Evolutionary conservation across 2,329 filamentous ascomycete genomes (phyloP), one percentile per base, ranked within the genome.

Genomic region (Samsoniella hepiali): DNA sequence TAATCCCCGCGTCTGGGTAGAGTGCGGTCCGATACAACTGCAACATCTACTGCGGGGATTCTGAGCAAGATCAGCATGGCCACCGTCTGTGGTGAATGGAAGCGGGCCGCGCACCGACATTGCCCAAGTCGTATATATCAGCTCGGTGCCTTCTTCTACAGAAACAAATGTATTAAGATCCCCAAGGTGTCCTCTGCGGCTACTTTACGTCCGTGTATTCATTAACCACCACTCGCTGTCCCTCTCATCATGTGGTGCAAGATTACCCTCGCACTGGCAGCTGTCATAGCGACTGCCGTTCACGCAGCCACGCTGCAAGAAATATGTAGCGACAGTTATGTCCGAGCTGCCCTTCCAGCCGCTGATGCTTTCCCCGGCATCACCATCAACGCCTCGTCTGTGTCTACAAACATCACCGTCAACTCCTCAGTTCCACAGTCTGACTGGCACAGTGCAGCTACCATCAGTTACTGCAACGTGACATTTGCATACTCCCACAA

Each of bases 401-500:
- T 73, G 17, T 68, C 69, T n/a, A 69, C 68, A 2, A 65, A 65
- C n/a, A n/a, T 70, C 6, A 71, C 76, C 36, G 72, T 69, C 44
- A 77, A 76, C 61, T 64, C 66, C 38, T 72, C 72, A 6, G 68
- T 74, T 51, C 69, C 64, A 31, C 70, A 72, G 32, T 53, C 50
- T 6, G 59, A 67, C 17, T 72, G 69, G 71, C 72, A 67, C 62
- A 72, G 70, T 15, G 71, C 71, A 63, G 72, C 59, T 27, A 72
- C 65, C 11, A 74, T 72, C 66, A 73, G 68, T 69, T 81, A 78
- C 67, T 82, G 80, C 69, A 81, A 81, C 59, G 74, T 81, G 38
- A 79, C 77, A 5, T 75, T 82, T 55, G 73, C 75, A 32, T 82
- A 81, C 67, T 74, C 76, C 2, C 80, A 82, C 59, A 70, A 74